Percentiles rank a stretch among this genome's conserved stretches.
phyloP scores from a whole-genome alignment of 441 rosid species.

The Euphorbia celastroides region DNA sequence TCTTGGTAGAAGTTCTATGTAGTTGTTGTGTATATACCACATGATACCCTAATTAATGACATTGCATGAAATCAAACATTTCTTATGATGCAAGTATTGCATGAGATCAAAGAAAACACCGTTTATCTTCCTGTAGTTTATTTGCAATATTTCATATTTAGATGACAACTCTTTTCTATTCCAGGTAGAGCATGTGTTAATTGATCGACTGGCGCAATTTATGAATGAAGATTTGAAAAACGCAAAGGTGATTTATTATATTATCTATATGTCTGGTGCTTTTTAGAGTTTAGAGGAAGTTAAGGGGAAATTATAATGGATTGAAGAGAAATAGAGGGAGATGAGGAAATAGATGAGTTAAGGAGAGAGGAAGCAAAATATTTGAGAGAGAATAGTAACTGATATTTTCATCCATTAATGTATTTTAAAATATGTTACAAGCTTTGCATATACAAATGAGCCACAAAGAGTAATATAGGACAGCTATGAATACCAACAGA shows the following conservation, averaged over 20 bases:
- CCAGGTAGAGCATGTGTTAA: constrained; percentile 80
- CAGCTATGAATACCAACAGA: too few relatives aligned
- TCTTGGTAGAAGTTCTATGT: not conserved
- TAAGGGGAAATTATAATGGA: too few relatives aligned
- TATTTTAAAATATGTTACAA: too few relatives aligned
- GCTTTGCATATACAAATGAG: too few relatives aligned
- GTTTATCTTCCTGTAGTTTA: not conserved
- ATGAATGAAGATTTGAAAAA: constrained; percentile 66
- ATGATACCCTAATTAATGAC: not conserved
- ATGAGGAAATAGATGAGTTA: too few relatives aligned
- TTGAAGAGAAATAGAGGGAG: too few relatives aligned
- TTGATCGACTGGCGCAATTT: constrained; percentile 66
- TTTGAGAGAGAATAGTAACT: too few relatives aligned
- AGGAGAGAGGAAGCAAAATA: too few relatives aligned
- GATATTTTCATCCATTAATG: too few relatives aligned
- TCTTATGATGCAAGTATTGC: not conserved
- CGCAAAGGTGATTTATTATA: constrained; percentile 49
- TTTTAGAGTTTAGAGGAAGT: too few relatives aligned
- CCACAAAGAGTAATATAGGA: too few relatives aligned
- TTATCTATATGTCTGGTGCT: constrained; percentile 7
- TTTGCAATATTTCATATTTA: constrained; percentile 14
- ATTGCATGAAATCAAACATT: constrained; percentile 3
- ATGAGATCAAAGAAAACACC: not conserved
- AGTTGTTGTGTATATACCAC: not conserved
- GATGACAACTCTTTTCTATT: constrained; percentile 15